Percentiles rank a stretch among this genome's conserved stretches.
These are phyloP conservation scores for Lipomyces sp. DNA, from an alignment of 805 yeast species.

Conservation along the genomic window DNA sequence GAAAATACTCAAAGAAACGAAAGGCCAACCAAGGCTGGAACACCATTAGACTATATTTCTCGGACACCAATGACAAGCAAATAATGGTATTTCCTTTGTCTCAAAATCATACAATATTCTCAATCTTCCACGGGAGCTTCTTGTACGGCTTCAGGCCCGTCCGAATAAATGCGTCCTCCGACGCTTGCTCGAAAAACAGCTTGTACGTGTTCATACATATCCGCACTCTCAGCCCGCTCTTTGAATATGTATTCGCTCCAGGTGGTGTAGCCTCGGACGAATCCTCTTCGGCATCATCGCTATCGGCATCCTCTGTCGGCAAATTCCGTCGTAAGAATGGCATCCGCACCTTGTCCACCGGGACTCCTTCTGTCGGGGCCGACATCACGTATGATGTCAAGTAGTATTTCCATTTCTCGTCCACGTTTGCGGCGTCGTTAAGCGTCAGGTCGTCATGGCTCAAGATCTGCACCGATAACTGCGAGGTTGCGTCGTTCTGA, in stretches of 20 bases:
- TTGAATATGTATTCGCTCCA: conserved; percentile 9
- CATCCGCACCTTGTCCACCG: conserved; percentile 66
- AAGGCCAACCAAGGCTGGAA: no score
- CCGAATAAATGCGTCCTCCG: conserved; percentile 76
- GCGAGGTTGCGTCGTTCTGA: conserved; percentile 45
- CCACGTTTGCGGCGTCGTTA: conserved; percentile 62
- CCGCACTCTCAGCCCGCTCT: conserved; percentile 69
- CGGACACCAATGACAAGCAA: no score
- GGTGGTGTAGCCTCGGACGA: conserved; percentile 1
- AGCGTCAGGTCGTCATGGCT: conserved; percentile 86
- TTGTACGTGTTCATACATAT: conserved; percentile 75
- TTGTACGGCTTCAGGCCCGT: conserved; percentile 16
- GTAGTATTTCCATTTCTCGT: conserved; percentile 89
- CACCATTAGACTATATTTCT: no score
- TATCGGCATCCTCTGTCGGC: conserved; percentile 32
- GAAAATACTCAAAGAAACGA: no score
- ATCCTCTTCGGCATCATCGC: conserved; percentile 24
- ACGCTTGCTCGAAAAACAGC: conserved; percentile 71
- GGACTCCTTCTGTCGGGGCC: conserved; percentile 95
- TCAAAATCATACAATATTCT: neutral
- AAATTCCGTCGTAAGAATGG: conserved; percentile 65
- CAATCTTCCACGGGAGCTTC: conserved; percentile 19
- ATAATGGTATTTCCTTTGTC: no score
- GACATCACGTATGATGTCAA: conserved; percentile 89
- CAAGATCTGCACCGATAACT: conserved; percentile 72